Conservation (phyloP, 176 grass and related monocot species). For the Phoenix roebelenii region DNA sequence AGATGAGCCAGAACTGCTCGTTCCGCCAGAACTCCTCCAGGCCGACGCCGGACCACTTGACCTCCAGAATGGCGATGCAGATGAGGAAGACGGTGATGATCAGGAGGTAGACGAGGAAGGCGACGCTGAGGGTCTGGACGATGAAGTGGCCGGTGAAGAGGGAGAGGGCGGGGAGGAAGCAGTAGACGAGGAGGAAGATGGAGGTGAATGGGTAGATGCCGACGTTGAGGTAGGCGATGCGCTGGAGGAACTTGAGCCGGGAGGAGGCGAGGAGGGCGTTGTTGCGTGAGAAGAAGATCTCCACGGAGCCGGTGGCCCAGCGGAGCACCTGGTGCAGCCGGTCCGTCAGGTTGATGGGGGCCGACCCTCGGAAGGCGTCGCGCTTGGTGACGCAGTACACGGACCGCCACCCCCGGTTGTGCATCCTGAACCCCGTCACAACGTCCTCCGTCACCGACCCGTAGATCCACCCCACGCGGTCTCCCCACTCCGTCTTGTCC, state of each 20-base stretch:
- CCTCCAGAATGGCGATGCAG: conserved; percentile 67
- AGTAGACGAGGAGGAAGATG: conserved; percentile 68
- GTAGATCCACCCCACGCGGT: conserved; percentile 97
- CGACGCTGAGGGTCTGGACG: conserved; percentile 78
- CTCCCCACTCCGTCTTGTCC: conserved; percentile 99
- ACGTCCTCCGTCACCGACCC: conserved; percentile 96
- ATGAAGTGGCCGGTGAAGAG: conserved; percentile 96
- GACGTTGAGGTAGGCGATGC: conserved; percentile 54
- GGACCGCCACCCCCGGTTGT: conserved; percentile 94
- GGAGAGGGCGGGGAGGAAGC: conserved; percentile 97
- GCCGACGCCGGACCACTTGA: conserved; percentile 81
- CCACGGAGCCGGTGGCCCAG: conserved; percentile 89
- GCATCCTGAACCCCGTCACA: conserved; percentile 92
- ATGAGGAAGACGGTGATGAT: conserved; percentile 83
- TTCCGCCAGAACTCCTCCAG: conserved; percentile 97
- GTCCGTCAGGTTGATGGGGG: conserved; percentile 90
- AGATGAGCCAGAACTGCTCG: conserved; percentile 97
- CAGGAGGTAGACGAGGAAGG: conserved; percentile 82
- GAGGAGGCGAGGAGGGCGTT: conserved; percentile 69
- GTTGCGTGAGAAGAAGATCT: conserved; percentile 99
- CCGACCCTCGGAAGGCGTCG: conserved; percentile 89
- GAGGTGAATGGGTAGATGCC: conserved; percentile 59
- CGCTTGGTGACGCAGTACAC: conserved; percentile 89
- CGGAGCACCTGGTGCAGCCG: conserved; percentile 87
- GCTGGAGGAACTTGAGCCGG: conserved; percentile 68